Evolutionary conservation across 371 early-diverging fungal species (phyloP), one percentile per base, ranked within the genome.

Genomic region (Lichtheimia ornata): DNA sequence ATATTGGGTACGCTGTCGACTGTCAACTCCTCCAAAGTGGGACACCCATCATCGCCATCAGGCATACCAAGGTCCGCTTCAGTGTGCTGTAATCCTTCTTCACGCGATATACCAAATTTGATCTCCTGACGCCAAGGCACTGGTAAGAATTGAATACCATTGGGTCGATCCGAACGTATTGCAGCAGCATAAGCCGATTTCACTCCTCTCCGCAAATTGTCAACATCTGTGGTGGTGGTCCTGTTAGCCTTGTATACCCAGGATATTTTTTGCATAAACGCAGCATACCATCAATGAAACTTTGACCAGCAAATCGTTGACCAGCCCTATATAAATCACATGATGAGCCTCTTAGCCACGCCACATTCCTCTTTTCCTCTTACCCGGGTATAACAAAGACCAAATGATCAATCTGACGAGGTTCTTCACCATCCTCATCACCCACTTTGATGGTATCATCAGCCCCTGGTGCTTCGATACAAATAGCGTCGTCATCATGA

Each of bases 71-170:
- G 65, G 63, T 85, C 86, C 1, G 81, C 76, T 58, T 84, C 84
- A 13, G 69, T 56, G 0, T 53, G 54, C 28, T 79, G 76, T 25
- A 78, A 77, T 22, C 75, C 77, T n/a, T 62, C 62, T 17, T 79
- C 76, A 17, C 65, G 68, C 4, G 84, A 83, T 72, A 84, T 84
- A 9, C 89, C 92, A 73, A 94, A 92, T 28, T 79, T 78, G 44
- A 92, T 83, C 58, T 88, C 85, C 24, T 89, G 86, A 35, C 93
- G 74, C 94, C 94, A 94, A 60, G 90, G 88, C 4, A 94, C 82
- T 14, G 94, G 94, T 14, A 94, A 69, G 1, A 93, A 84, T 65
- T 93, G 92, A 7, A 94, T 84, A 12, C 92, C 84, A 67, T 84
- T 77, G 11, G 71, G 55, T 30, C 70, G 56, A 18, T 60, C 55